Evolutionary conservation across 805 yeast species (phyloP).

Genomic region (Yamadazyma laniorum): DNA sequence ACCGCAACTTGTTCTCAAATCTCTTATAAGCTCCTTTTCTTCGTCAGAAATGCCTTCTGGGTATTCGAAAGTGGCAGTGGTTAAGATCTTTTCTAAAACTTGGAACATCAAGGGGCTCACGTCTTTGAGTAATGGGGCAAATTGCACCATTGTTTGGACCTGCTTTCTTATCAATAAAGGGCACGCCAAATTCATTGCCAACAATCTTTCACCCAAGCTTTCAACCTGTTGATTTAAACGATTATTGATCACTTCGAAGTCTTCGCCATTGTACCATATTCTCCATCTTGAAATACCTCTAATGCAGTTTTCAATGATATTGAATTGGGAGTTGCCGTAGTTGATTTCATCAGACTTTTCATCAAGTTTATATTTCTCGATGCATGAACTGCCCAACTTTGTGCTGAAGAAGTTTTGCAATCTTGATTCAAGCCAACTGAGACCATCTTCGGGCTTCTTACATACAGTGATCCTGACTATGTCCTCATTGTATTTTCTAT

Average conservation of each 20-base stretch:
- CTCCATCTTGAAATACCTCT: slow-evolving; percentile 95
- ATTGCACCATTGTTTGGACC: slow-evolving; percentile 89
- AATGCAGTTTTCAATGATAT: slow-evolving; percentile 83
- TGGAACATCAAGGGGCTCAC: slow-evolving; percentile 72
- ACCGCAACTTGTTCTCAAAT: slow-evolving; percentile 87
- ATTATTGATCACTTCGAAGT: slow-evolving; percentile 51
- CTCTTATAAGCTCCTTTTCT: slow-evolving; percentile 75
- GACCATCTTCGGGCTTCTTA: slow-evolving; percentile 76
- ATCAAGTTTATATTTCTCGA: slow-evolving; percentile 52
- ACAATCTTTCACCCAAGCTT: slow-evolving; percentile 66
- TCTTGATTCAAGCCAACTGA: slow-evolving; percentile 76
- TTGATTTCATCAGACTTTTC: slow-evolving; percentile 66
- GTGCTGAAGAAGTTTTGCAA: slow-evolving; percentile 72
- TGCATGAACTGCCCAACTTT: slow-evolving; percentile 61
- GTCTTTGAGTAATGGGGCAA: slow-evolving; percentile 85
- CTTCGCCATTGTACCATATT: slow-evolving; percentile 73
- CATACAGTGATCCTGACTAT: slow-evolving; percentile 86
- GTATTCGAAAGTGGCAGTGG: slow-evolving; percentile 78
- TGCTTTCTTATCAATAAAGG: slow-evolving; percentile 81
- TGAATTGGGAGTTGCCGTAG: slow-evolving; percentile 77
- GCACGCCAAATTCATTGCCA: slow-evolving; percentile 73
- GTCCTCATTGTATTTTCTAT: slow-evolving; percentile 83
- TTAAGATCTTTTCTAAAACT: slow-evolving; percentile 80
- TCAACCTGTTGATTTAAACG: slow-evolving; percentile 58
- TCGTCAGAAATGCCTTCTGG: slow-evolving; percentile 70